Base-by-base conservation (phyloP, 768 basidiomycete genomes). In the Leucosporidium scottii region DNA sequence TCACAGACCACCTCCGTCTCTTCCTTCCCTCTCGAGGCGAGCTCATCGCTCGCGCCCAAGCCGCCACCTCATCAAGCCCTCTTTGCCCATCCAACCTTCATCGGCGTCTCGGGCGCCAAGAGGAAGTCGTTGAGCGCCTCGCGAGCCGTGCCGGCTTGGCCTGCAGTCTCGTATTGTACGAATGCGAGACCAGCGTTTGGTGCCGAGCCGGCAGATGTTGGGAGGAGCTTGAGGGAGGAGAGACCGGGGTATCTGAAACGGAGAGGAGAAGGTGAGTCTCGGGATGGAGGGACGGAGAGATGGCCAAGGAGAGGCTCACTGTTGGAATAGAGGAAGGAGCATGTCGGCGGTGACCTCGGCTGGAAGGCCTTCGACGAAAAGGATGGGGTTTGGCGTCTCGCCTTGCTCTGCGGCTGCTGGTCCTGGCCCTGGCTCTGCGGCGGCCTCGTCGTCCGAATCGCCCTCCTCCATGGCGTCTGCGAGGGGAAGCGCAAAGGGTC, bases 331-430 rank as follows among this genome's bases (percentile, higher is more conserved):
- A 23, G 92, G 89, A 5, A 86, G 84, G 31, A 97, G 83, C 36
- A 93, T 88, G 68, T 88, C 87, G 73, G 90, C 86, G 34, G 88
- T 91, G 57, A 93, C 90, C 78, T 96, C 92, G 77, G 88, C 85
- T 0, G 93, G 93, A 27, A 97, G 81, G 78, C 93, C 93, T 64
- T 89, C 86, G 78, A 89, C 90, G 63, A 88, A 79, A 63, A 93
- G 78, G 55, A 86, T 82, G 21, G 73, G 70, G 61, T 53, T 74
- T 58, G 64, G 75, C 62, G 31, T 64, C 13, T 30, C 15, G 10
- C 62, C 56, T 84, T 79, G 39, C 86, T 84, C 62, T 84, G 84
- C 60, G 83, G 83, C 62, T 85, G 84, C 51, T 80, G 80, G 56
- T 81, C 79, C 56, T 80, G 79, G 47, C 9, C 64, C 66, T 20